Evolutionary conservation across 2,329 filamentous ascomycete species (phyloP).

Genomic region (Pseudogymnoascus sp.): DNA sequence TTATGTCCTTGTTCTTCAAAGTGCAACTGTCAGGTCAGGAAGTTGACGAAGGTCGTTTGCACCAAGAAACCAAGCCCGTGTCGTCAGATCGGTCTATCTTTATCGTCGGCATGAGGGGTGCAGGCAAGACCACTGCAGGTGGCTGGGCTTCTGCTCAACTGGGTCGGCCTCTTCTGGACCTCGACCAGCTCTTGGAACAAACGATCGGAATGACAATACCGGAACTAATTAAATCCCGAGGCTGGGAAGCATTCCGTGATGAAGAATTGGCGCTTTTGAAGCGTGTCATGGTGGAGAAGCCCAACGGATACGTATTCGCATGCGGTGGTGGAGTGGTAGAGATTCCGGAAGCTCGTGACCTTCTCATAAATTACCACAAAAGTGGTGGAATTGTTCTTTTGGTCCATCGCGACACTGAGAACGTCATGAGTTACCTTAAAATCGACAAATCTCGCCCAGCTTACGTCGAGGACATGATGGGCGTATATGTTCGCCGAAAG

Average conservation of each 20-base stretch:
- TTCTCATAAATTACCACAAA: constrained; percentile 67
- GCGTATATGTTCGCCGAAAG: constrained; percentile 82
- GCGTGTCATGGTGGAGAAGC: constrained; percentile 66
- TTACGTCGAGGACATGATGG: constrained; percentile 86
- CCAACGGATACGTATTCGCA: constrained; percentile 75
- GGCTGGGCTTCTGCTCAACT: constrained; percentile 75
- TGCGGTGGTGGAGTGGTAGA: constrained; percentile 94
- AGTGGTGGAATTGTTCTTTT: constrained; percentile 78
- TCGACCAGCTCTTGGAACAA: constrained; percentile 80
- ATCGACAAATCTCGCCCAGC: constrained; percentile 86
- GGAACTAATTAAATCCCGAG: constrained; percentile 68
- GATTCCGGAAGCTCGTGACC: constrained; percentile 67
- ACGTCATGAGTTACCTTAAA: constrained; percentile 82
- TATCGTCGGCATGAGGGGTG: constrained; percentile 95
- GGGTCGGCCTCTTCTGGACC: constrained; percentile 71
- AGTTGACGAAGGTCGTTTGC: constrained; percentile 31
- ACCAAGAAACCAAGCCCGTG: constrained; percentile 33
- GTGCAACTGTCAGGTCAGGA: constrained; percentile 69
- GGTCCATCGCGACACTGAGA: constrained; percentile 79
- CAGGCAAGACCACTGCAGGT: constrained; percentile 91
- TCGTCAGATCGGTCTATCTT: constrained; percentile 64
- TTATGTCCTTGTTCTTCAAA: constrained; percentile 69
- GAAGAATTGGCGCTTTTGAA: constrained; percentile 71
- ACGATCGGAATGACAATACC: constrained; percentile 71
- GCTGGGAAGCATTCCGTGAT: constrained; percentile 84